These are phyloP conservation scores for Debaryomyces udenii DNA, from an alignment of 1,139 yeast genomes.

Conservation along the genomic window DNA sequence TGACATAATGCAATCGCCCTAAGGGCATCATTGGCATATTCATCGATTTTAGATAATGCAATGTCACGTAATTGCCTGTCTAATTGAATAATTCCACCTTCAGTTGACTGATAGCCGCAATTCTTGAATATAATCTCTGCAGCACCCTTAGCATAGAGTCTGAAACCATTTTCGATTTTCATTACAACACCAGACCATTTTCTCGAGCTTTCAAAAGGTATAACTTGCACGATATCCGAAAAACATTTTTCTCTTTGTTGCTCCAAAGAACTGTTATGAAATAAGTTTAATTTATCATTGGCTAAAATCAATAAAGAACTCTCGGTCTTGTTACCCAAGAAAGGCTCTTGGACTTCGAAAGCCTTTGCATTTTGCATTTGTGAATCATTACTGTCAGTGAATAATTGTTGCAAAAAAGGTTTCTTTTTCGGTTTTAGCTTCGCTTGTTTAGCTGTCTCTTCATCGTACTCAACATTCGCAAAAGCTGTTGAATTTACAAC, in stretches of 20 bases:
- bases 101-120: constrained; percentile 47
- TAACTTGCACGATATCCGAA: constrained; percentile 59
- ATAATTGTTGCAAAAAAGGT: constrained; percentile 26
- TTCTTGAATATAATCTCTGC: constrained; percentile 79
- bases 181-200: constrained; percentile 90
- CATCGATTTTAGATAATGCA: constrained; percentile 52
- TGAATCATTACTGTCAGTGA: constrained; percentile 15
- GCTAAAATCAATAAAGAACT: constrained; percentile 81
- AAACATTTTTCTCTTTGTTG: constrained; percentile 39
- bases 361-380: constrained; percentile 21
- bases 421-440: constrained; percentile 33
- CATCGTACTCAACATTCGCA: constrained; percentile 57
- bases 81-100: constrained; percentile 23
- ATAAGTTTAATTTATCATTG: constrained; percentile 53
- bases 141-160: constrained; percentile 87
- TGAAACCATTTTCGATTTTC: constrained; percentile 49
- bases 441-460: constrained; percentile 34
- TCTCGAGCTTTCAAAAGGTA: constrained; percentile 91
- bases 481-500: constrained; percentile 87
- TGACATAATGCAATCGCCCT: constrained; percentile 88
- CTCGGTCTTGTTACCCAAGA: constrained; percentile 92
- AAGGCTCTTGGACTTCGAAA: constrained; percentile 54
- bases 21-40: constrained; percentile 74
- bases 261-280: constrained; percentile 42
- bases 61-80: constrained; percentile 37